Percentiles rank a stretch among this genome's conserved stretches.
These are phyloP conservation scores for Vachellia pachyceras DNA, from an alignment of 306 rosid species.

Conservation along the genomic window DNA sequence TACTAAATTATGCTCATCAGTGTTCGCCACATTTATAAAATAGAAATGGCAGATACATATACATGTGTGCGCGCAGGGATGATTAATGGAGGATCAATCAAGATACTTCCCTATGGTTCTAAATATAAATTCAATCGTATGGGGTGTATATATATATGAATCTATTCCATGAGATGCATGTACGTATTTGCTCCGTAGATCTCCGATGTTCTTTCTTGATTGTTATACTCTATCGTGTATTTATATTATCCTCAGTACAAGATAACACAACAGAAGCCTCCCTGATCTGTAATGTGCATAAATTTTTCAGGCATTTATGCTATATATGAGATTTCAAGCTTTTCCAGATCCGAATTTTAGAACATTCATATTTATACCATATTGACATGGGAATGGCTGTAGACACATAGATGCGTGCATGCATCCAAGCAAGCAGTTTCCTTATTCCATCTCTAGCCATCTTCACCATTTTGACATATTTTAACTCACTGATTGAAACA, in stretches of 20 bases:
- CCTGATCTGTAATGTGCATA: background rate
- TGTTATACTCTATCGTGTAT: background rate
- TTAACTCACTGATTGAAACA: background rate
- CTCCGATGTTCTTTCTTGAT: background rate
- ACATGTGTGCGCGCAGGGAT: too few species aligned
- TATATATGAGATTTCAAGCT: background rate
- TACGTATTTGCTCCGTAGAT: background rate
- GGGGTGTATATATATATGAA: background rate
- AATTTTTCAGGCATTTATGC: background rate
- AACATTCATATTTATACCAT: too few species aligned
- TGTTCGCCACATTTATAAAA: too few species aligned
- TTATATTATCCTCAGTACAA: background rate
- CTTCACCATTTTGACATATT: background rate
- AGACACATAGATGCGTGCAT: background rate
- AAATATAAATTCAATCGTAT: too few species aligned
- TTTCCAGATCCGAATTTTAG: constrained; percentile 10
- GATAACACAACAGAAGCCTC: background rate
- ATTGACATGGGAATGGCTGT: background rate
- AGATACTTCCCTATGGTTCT: too few species aligned
- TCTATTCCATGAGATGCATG: background rate
- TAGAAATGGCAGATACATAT: too few species aligned
- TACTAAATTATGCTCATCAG: too few species aligned
- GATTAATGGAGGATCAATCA: too few species aligned
- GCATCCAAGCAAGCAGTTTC: background rate
- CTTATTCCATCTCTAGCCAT: constrained; percentile 7